A percentile compares a stretch with the other conserved stretches of the same genome.
Evolutionary conservation across 305 asterid genomes (phyloP).

Genomic region (Rubia occidens): DNA sequence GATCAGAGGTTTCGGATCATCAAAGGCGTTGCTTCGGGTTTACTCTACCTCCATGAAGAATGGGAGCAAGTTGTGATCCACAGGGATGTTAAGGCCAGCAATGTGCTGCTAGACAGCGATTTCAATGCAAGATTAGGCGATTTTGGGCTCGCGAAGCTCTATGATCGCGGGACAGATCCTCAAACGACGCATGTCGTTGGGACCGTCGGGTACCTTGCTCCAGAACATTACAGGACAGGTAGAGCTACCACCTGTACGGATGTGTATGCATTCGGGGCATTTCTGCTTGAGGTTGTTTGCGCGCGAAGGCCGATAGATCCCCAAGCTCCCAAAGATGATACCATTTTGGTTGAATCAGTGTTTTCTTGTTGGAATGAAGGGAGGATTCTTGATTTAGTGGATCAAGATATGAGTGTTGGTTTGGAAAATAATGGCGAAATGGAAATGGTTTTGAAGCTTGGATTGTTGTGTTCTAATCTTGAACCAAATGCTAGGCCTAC

Average conservation of each 20-base stretch:
- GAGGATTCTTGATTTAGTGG: constrained; percentile 1
- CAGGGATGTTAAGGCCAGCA: constrained; percentile 6
- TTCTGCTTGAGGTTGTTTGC: constrained; percentile 4
- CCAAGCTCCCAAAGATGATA: background rate
- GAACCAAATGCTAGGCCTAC: constrained; percentile 12
- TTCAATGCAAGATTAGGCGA: constrained; percentile 5
- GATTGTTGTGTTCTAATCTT: background rate
- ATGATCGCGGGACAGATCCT: constrained; percentile 9
- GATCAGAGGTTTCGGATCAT: constrained; percentile 8
- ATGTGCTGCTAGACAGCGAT: constrained; percentile 1
- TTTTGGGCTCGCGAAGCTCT: constrained; percentile 3
- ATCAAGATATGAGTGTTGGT: background rate
- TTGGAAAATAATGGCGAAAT: background rate
- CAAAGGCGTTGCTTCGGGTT: constrained; percentile 3
- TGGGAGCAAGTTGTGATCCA: constrained; percentile 11
- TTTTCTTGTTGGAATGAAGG: background rate
- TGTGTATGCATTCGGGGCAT: constrained; percentile 9
- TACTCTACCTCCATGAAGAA: constrained; percentile 9
- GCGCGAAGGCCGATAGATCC: constrained; percentile 8
- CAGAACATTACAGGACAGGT: constrained; percentile 4
- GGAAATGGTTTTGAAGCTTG: constrained; percentile 11
- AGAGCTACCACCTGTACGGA: constrained; percentile 3
- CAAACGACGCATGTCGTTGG: constrained; percentile 6
- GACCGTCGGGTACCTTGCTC: constrained; percentile 9
- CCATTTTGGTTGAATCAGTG: background rate